A percentile compares a stretch with the other conserved stretches of the same genome.
Evolutionary conservation across 2,329 filamentous ascomycete genomes (phyloP).

Genomic region (Fusarium denticulatum): DNA sequence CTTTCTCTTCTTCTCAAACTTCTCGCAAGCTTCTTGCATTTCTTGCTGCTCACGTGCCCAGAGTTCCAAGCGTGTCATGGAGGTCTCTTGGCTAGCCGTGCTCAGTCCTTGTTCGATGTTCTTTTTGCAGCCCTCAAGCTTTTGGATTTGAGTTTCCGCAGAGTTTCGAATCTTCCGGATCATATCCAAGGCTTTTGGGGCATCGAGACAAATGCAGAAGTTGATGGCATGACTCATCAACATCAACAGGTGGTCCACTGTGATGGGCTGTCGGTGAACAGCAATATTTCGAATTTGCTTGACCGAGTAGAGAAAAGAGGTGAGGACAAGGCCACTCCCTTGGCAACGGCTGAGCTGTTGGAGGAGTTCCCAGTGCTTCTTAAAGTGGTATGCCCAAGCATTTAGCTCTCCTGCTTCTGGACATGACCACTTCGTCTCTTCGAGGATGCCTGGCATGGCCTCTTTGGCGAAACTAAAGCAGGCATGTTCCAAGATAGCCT

Average conservation of each 20-base stretch:
- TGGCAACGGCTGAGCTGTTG: neutral
- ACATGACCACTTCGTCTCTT: neutral
- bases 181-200: neutral
- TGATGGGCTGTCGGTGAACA: constrained; percentile 4
- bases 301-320: neutral
- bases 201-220: neutral
- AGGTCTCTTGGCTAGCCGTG: neutral
- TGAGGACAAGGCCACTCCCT: neutral
- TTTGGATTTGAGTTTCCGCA: neutral
- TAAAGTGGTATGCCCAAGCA: neutral
- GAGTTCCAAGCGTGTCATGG: neutral
- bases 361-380: neutral
- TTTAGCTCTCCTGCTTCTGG: constrained; percentile 9
- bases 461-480: constrained; percentile 4
- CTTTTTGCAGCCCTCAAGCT: neutral
- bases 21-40: neutral
- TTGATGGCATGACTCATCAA: neutral
- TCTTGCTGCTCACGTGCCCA: neutral
- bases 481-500: constrained; percentile 6
- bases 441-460: neutral
- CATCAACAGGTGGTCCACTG: neutral
- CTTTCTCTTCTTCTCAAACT: neutral
- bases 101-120: neutral
- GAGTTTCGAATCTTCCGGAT: neutral
- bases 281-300: constrained; percentile 4